Evolutionary conservation across 192 early-diverging fungal genomes (phyloP), one percentile per base, ranked within the genome.

Genomic region (Backusella circina): DNA sequence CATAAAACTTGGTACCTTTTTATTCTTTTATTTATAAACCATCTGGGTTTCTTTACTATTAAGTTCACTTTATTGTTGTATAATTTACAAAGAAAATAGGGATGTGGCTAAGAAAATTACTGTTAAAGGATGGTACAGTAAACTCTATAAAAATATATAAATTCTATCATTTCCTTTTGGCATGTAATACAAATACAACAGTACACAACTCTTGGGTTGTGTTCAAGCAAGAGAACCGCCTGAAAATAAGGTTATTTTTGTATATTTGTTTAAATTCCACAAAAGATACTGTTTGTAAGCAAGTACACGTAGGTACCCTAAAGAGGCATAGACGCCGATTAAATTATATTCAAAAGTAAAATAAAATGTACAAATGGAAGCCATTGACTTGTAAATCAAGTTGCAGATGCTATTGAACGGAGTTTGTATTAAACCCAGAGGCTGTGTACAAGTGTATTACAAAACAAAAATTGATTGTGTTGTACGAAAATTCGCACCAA

Each of bases 151-250:
- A 50, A 50, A 23, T 21, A 28, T 23, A 61, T 61, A 61, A 61
- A 61, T 61, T 61, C 54, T 28, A 61, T 61, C 21, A 61, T 61
- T 61, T 28, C 21, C 54, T 61, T 61, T 61, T 61, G 54, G 54
- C 54, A 61, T 61, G 54, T 61, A n/a, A 28, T 61, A 61, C 54
- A 61, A 54, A 61, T 28, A 61, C 54, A 61, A 61, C 54, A 61
- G 23, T 61, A 61, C 54, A 61, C 54, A 61, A 61, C 23, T 61
- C 54, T 61, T 28, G 21, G 26, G 23, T 61, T 61, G 54, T 61
- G 54, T 61, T 28, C 54, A 61, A 12, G 54, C 23, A 61, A 61
- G 54, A 28, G 26, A 61, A 28, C 54, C 54, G 23, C 54, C 54
- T 61, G 54, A 61, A 61, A 61, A 61, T 61, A 61, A 61, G 9